Base-by-base conservation (phyloP, 495 filamentous ascomycete genomes). In the Chlorociboria aeruginascens region DNA sequence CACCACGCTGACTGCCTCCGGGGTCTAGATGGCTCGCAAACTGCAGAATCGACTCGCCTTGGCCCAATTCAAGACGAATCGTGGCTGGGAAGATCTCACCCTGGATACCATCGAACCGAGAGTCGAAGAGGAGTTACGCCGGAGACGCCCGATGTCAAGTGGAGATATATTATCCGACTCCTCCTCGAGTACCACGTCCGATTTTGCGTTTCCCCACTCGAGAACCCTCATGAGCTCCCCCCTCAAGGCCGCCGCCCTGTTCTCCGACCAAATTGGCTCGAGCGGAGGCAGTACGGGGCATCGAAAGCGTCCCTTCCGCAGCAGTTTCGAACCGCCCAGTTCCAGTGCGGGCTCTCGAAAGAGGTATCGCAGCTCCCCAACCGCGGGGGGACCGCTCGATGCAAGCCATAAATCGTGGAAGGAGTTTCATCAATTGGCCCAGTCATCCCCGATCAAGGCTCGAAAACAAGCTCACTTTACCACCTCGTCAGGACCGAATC, bases 31-130 rank as follows among this genome's bases (percentile, higher is more conserved):
- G 66, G 92, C 88, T 46, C 71, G 89, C 64, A 82, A 80, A 58
- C 70, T 99, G 32, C 86, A 95, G 65, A 85, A 93, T 68, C 87
- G 90, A 38, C 74, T 99, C 32, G 90, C 93, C 54, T 76, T 97
- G 43, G 92, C 92, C 61, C 89, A 86, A 68, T 88, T 95, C 77
- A 99, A 96, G 69, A 86, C 89, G 45, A 85, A 90, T 64, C 81
- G 95, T 65, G 90, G 90, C 52, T 83, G 82, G 75, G 79, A 89
- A 62, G 76, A 85, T 63, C 73, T 88, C 46, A 78, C 80, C 34
- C 73, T 89, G 43, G 82, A 83, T 55, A 76, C 63, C 17, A 82
- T 90, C 60, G 86, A 85, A 63, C 78, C 78, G 51, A 80, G 72
- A 55, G 61, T 89, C 49, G 85, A 94, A 55, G 73, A 81, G 52